Evolutionary conservation across 768 basidiomycete species (phyloP).

Genomic region (Tricholoma sp.): DNA sequence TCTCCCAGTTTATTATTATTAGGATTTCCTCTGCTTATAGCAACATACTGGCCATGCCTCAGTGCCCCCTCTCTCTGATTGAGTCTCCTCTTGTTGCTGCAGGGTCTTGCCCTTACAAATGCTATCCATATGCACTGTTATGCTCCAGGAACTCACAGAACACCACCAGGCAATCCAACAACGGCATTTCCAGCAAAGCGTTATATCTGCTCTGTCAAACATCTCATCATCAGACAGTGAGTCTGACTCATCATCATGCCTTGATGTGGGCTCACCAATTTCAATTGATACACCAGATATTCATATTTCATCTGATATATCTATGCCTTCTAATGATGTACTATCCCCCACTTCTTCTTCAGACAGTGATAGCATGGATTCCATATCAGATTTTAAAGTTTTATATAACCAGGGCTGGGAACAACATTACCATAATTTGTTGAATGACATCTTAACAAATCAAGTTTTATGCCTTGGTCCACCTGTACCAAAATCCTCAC

Average conservation of each 20-base stretch:
- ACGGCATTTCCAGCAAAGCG: neutral
- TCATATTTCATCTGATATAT: neutral
- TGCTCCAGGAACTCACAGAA: too few species aligned
- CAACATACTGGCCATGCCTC: too few species aligned
- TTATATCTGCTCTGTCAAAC: neutral
- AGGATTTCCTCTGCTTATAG: too few species aligned
- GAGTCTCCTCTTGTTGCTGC: too few species aligned
- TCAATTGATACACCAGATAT: slow-evolving; percentile 2
- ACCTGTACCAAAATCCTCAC: neutral
- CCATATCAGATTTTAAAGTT: neutral
- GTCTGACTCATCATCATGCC: neutral
- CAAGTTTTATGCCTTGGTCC: neutral
- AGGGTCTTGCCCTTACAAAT: too few species aligned
- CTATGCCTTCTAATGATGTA: neutral
- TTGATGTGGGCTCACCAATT: neutral
- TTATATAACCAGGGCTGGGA: neutral
- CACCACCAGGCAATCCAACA: neutral
- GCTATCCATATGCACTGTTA: too few species aligned
- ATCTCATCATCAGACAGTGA: neutral
- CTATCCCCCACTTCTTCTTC: neutral
- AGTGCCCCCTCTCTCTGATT: too few species aligned
- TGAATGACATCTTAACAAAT: neutral
- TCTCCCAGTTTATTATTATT: too few species aligned
- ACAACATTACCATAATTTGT: neutral
- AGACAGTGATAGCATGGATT: neutral